Evolutionary conservation across 176 grass and related monocot species (phyloP).

Genomic region (Leersia perrieri): DNA sequence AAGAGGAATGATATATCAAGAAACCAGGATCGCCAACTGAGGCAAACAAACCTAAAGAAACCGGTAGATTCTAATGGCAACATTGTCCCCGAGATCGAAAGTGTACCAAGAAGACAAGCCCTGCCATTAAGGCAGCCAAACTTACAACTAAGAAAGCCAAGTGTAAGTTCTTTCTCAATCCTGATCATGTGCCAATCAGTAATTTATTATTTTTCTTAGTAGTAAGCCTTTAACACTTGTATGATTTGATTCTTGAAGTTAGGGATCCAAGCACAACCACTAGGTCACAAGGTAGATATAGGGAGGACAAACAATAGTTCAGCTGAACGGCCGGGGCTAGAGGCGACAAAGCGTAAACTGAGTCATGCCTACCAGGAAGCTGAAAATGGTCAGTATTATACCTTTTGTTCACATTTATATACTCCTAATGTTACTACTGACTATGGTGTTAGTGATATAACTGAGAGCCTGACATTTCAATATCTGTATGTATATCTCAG

Average conservation of each 20-base stretch:
- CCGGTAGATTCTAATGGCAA: neutral
- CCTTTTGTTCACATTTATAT: neutral
- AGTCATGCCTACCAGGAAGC: constrained; percentile 62
- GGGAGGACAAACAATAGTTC: neutral
- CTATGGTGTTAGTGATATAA: neutral
- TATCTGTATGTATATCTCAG: constrained; percentile 13
- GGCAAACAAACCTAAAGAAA: neutral
- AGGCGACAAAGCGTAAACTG: constrained; percentile 47
- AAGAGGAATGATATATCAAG: neutral
- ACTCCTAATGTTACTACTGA: neutral
- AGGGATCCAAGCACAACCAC: constrained; percentile 15
- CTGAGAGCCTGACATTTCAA: neutral
- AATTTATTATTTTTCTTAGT: neutral
- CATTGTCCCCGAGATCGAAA: neutral
- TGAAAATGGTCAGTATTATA: constrained; percentile 37
- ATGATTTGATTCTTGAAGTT: constrained; percentile 15
- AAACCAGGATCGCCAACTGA: neutral
- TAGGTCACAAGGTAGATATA: neutral
- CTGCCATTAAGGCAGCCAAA: constrained; percentile 28
- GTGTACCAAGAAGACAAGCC: neutral
- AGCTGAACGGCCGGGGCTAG: constrained; percentile 23
- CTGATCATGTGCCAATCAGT: neutral
- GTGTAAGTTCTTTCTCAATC: constrained; percentile 42
- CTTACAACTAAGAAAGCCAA: neutral
- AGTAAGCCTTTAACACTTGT: neutral